Evolutionary conservation across 345 rosid species (phyloP), one percentile per base, ranked within the genome.

Genomic region (Melaleuca alternifolia): DNA sequence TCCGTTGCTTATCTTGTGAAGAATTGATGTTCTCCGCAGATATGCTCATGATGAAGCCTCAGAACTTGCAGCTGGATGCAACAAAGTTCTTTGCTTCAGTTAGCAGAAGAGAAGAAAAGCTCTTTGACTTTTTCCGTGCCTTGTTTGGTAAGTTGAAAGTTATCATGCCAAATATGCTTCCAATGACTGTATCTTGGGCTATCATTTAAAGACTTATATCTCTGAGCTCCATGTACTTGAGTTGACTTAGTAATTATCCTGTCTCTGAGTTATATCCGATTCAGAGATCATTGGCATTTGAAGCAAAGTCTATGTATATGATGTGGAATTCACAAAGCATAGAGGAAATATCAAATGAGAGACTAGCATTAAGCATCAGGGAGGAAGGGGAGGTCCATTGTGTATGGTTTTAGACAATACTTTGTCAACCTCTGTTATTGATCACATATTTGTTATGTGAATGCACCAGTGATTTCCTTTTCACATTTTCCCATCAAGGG

Each of bases 111-210:
- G 93, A 94, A 71, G 94, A 93, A 26, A 93, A 92, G 18, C 98
- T 96, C 10, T 93, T 96, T 26, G 94, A 94, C 91, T 96, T 96
- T 88, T 88, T 94, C 59, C 99, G 95, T 54, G 86, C 88, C 89
- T 71, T 96, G 85, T 91, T 93, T 48, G 99, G 98, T 95, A 83
- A 87, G 86, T 37, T 59, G 13, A 13, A 48, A 59, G 10, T 30
- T 83, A 71, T 71, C 20, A 71, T 33, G 48, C 46, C 37, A 6
- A 41, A 48, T 71, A 18, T 18, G 24, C 79, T 33, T 71, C 48
- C 79, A 71, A 11, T 71, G 79, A 33, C 79, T 71, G 24, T 71
- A 33, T 20, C 48, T 33, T 33, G 79, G 48, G 79, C 46, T 9
- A 71, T 71, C 79, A 33, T 71, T 18, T 71, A 71, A 48, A 33